phyloP scores from a whole-genome alignment of 2,329 filamentous ascomycete species.

The Dactylellina sp. region DNA sequence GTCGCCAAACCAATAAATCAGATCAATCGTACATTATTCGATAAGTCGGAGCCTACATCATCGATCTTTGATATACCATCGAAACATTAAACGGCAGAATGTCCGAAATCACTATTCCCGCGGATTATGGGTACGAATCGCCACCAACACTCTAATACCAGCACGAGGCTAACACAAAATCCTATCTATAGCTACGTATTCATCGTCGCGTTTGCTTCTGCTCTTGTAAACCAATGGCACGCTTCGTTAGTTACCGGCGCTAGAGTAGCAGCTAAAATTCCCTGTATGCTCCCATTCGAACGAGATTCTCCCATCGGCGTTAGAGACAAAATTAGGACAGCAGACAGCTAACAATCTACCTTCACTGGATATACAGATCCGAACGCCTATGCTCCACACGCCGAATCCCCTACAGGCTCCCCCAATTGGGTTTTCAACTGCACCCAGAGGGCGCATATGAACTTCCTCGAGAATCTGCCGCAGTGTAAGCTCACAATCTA shows the following conservation, averaged over 20 bases:
- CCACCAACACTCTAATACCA: not conserved
- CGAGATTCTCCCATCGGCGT: not conserved
- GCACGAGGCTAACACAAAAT: constrained; percentile 8
- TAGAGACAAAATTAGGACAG: not conserved
- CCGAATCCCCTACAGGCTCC: constrained; percentile 69
- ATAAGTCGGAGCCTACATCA: too few relatives aligned
- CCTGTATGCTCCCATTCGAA: constrained; percentile 63
- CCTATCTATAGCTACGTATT: constrained; percentile 71
- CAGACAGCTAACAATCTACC: constrained; percentile 48
- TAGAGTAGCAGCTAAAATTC: constrained; percentile 69
- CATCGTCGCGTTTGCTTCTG: constrained; percentile 69
- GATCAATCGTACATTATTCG: not conserved
- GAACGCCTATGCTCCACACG: constrained; percentile 69
- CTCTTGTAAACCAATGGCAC: constrained; percentile 72
- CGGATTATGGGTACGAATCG: constrained; percentile 43
- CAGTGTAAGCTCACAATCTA: constrained; percentile 28
- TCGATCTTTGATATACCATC: too few relatives aligned
- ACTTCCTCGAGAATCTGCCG: constrained; percentile 73
- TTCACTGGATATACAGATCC: constrained; percentile 66
- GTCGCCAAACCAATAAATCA: not conserved
- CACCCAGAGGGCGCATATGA: constrained; percentile 73
- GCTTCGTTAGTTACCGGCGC: constrained; percentile 65
- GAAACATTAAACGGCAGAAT: constrained; percentile 17
- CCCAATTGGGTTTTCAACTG: constrained; percentile 74
- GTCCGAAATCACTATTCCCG: constrained; percentile 35